phyloP scores from a whole-genome alignment of 2,329 filamentous ascomycete species.

The Calonectria henricotiae region DNA sequence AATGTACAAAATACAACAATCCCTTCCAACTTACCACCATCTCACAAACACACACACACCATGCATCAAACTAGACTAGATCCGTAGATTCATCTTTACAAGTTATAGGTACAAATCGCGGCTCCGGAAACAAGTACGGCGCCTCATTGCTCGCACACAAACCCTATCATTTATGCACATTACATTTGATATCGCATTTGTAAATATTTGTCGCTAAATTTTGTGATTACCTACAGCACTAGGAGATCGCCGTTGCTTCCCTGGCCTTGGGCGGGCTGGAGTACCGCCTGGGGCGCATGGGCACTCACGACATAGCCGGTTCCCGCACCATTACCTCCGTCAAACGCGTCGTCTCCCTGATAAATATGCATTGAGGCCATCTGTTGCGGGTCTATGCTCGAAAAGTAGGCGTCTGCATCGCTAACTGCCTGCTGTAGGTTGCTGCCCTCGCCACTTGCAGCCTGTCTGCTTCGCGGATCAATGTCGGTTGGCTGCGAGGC shows the following conservation, averaged over 20 bases:
- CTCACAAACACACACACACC: neutral
- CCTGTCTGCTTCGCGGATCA: constrained; percentile 61
- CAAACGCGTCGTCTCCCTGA: constrained; percentile 74
- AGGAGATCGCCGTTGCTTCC: constrained; percentile 82
- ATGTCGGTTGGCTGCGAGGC: constrained; percentile 69
- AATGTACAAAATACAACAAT: neutral
- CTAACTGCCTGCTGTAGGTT: constrained; percentile 81
- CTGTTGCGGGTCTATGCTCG: constrained; percentile 80
- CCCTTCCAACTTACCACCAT: neutral
- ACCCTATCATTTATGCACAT: constrained; percentile 27
- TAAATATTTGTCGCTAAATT: constrained; percentile 45
- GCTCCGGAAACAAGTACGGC: neutral
- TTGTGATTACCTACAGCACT: constrained; percentile 66
- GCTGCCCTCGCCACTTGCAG: constrained; percentile 54
- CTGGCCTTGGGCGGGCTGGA: constrained; percentile 78
- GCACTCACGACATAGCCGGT: constrained; percentile 84
- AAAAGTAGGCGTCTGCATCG: constrained; percentile 93
- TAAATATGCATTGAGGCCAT: constrained; percentile 82
- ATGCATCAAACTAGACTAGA: constrained; percentile 16
- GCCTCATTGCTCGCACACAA: neutral
- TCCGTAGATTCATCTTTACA: constrained; percentile 5
- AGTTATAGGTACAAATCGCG: constrained; percentile 21
- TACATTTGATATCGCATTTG: constrained; percentile 27
- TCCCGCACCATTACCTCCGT: constrained; percentile 70
- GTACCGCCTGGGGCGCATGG: constrained; percentile 82